Base-by-base conservation (phyloP, 1,284 basidiomycete genomes). In the Ganoderma resinaceum region DNA sequence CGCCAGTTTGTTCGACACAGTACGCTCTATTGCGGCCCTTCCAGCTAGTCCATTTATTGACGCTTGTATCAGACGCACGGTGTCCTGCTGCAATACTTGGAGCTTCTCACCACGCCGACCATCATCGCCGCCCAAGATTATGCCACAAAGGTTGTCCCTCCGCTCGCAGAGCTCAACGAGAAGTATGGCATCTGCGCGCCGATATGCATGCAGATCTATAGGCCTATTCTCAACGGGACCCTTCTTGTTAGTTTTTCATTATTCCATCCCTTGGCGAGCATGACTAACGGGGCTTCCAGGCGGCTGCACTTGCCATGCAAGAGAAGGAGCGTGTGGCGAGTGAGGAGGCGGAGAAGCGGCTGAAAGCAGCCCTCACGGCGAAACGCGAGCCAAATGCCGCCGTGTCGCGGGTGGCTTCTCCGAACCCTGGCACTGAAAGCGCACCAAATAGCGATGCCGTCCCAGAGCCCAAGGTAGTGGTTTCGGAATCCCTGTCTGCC, bases 121-220 rank as follows among this genome's bases (percentile, higher is more conserved):
- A 86, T 91, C 20, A 80, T 93, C 43, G 75, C 85, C 35, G 79
- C 87, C 3, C 80, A 88, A 69, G 91, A 92, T 65, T 94, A 93
- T 74, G 86, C 87, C 12, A 81, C 81, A 61, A 89, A 87, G 76
- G 82, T 92, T 31, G 78, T 93, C 5, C 96, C 96, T 1, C 82
- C 91, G 20, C 83, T 98, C 8, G 82, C 83, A 0, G 90, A 93
- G 55, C 85, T 98, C 11, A 89, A 90, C 63, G 84, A 87, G 60
- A 84, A 87, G 55, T 97, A 92, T 78, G 93, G 91, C 2, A 88
- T 98, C 61, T 90, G 91, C 69, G 88, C 92, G 46, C 89, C 93
- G 12, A 91, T 96, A 68, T 95, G 95, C 66, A 97, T 98, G 93
- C 94, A 96, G 76, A 92, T 98, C 65, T 87, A 95, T 59, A 89